These are phyloP conservation scores for Phaffomyces antillensis DNA, from an alignment of 805 yeast species.

Conservation along the genomic window DNA sequence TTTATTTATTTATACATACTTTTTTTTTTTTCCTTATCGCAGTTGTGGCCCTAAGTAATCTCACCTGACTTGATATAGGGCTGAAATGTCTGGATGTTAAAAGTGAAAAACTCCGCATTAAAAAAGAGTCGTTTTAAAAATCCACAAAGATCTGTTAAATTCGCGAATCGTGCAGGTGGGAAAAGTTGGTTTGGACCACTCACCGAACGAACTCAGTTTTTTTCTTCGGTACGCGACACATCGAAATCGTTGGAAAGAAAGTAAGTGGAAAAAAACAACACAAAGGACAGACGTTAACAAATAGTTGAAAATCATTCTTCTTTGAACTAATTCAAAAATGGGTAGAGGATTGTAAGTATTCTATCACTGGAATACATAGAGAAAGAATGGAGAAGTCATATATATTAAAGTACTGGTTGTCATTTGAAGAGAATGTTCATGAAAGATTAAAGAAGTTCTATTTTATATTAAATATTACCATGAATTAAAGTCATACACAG, in stretches of 20 bases:
- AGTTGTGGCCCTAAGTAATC: no score
- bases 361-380: not conserved
- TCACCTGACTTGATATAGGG: no score
- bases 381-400: not conserved
- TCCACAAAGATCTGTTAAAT: no score
- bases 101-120: no score
- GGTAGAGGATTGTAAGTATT: constrained; percentile 28
- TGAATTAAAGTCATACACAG: no score
- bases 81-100: no score
- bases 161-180: no score
- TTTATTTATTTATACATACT: no score
- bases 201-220: not conserved
- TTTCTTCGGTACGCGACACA: constrained; percentile 6
- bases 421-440: no score
- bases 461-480: no score
- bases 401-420: not conserved
- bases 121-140: no score
- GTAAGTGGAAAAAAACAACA: constrained; percentile 4
- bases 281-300: not conserved
- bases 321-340: constrained; percentile 16
- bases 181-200: constrained; percentile 3
- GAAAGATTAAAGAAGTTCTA: no score
- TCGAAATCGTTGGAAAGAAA: not conserved
- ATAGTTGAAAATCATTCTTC: not conserved
- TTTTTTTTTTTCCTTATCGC: not conserved